A percentile compares a stretch with the other conserved stretches of the same genome.
These are phyloP conservation scores for Actinomortierella ambigua DNA, from an alignment of 371 early-diverging fungal species.

Conservation along the genomic window DNA sequence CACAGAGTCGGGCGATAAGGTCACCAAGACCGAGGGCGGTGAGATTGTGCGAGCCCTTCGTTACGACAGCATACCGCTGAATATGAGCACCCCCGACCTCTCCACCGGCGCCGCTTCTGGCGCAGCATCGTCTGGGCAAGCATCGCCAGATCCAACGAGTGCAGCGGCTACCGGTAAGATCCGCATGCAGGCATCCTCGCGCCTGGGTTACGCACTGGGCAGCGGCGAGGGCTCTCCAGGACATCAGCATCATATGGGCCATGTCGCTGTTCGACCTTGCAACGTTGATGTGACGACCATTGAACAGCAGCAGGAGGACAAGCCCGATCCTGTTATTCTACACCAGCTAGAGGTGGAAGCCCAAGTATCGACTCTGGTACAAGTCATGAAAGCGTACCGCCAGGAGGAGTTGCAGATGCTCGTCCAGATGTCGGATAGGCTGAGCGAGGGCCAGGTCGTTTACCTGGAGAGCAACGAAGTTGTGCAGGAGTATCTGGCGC, in stretches of 20 bases:
- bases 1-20: constrained; percentile 38
- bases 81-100: not conserved
- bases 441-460: constrained; percentile 25
- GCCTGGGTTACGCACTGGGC: no score
- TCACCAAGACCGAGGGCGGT: constrained; percentile 13
- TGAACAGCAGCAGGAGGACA: not conserved
- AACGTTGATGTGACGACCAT: not conserved
- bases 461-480: constrained; percentile 19
- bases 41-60: constrained; percentile 19
- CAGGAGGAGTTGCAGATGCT: constrained; percentile 23
- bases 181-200: no score
- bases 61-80: constrained; percentile 5
- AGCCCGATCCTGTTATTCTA: constrained; percentile 7
- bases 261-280: no score
- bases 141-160: no score
- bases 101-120: not conserved
- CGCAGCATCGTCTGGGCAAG: no score
- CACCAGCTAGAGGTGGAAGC: constrained; percentile 22
- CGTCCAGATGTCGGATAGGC: constrained; percentile 13
- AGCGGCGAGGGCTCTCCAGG: no score
- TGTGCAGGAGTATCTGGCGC: constrained; percentile 22
- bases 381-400: constrained; percentile 28
- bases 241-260: no score
- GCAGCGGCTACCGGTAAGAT: no score
- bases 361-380: constrained; percentile 15